Percentiles rank a stretch among this genome's conserved stretches.
phyloP scores from a whole-genome alignment of 2,329 filamentous ascomycete species.

The Pseudogymnoascus destructans region DNA sequence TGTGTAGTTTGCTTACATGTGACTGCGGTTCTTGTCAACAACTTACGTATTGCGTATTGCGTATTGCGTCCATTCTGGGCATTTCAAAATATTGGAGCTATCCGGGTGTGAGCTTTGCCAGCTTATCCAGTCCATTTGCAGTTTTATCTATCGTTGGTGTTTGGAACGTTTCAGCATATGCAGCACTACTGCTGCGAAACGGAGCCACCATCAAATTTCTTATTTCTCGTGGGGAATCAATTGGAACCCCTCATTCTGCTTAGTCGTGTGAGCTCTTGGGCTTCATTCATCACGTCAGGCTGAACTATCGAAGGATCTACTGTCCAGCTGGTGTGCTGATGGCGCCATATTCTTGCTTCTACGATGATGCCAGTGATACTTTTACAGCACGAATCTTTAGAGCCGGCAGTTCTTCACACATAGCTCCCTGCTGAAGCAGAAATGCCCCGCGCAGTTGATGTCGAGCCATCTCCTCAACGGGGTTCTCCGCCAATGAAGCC shows the following conservation, averaged over 20 bases:
- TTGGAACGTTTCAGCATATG: neutral
- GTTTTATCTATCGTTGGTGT: neutral
- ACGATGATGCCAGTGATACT: neutral
- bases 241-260: neutral
- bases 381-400: neutral
- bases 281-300: neutral
- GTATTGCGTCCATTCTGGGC: neutral
- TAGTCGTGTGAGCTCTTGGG: neutral
- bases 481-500: neutral
- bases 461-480: neutral
- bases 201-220: neutral
- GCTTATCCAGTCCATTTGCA: neutral
- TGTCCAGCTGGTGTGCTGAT: neutral
- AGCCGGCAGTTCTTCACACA: neutral
- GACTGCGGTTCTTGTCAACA: neutral
- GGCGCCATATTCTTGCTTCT: neutral
- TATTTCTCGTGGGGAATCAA: slow-evolving; percentile 1
- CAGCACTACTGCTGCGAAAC: neutral
- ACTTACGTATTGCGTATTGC: neutral
- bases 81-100: neutral
- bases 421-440: neutral
- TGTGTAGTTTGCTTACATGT: neutral
- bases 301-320: neutral
- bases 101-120: neutral
- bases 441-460: neutral